Percentiles rank a stretch among this genome's conserved stretches.
These are phyloP conservation scores for Ustilago vetiveriae DNA, from an alignment of 1,284 basidiomycete species.

Conservation along the genomic window DNA sequence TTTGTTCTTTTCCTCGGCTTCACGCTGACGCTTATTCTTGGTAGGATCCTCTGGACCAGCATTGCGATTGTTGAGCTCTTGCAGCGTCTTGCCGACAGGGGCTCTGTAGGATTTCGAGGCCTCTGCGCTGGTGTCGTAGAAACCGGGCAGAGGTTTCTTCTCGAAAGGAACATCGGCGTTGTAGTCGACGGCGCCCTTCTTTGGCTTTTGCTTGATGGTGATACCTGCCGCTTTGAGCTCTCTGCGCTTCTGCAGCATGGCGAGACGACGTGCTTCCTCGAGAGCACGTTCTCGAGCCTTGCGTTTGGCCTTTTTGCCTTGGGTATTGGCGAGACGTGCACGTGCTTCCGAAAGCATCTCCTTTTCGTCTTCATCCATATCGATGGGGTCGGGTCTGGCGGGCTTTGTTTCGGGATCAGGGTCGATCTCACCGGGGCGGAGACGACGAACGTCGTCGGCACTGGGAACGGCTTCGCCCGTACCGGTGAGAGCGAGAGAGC, in stretches of 20 bases:
- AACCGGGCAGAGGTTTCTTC: conserved; percentile 92
- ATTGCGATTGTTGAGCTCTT: conserved; percentile 74
- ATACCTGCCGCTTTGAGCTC: conserved; percentile 98
- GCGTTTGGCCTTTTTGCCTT: conserved; percentile 99
- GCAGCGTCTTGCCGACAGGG: conserved; percentile 87
- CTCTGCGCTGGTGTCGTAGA: conserved; percentile 96
- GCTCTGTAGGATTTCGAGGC: conserved; percentile 86
- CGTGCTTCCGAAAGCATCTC: conserved; percentile 99
- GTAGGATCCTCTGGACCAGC: conserved; percentile 71
- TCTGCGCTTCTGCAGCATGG: conserved; percentile 96
- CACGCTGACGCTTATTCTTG: conserved; percentile 68
- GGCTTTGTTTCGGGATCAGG: conserved; percentile 99
- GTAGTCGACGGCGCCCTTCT: conserved; percentile 99
- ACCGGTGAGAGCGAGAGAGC: conserved; percentile 76
- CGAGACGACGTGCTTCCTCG: conserved; percentile 92
- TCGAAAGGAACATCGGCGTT: conserved; percentile 99
- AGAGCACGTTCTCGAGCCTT: conserved; percentile 86
- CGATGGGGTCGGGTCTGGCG: conserved; percentile 96
- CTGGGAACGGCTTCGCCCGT: conserved; percentile 81
- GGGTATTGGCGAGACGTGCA: conserved; percentile 96
- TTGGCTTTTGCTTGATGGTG: conserved; percentile 76
- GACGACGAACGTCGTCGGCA: conserved; percentile 85
- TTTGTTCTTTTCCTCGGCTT: conserved; percentile 80
- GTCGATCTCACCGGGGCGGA: conserved; percentile 96
- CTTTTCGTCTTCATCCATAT: conserved; percentile 99